Base-by-base conservation (phyloP, 805 yeast genomes). In the Schwanniomyces polymorphus region DNA sequence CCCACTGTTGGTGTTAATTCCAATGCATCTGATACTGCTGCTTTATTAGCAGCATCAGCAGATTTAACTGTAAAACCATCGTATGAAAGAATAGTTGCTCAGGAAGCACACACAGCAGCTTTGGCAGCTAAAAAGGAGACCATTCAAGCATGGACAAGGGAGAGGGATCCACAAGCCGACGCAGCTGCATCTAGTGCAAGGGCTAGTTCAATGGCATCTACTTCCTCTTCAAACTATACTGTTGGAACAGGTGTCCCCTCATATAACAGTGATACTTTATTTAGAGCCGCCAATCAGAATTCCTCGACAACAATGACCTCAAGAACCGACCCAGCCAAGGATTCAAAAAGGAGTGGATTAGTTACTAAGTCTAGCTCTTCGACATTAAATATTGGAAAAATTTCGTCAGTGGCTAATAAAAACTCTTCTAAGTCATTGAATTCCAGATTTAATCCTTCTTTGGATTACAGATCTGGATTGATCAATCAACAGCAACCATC, bases 1-100 rank as follows among this genome's bases (percentile, higher is more conserved):
- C 73, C 73, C 3, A 67, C 75, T 9, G 67, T 82, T 5, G 91
- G 92, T n/a, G 86, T 85, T 27, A 76, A 80, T 50, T 76, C 84
- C 48, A 75, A 80, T 37, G 88, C 91, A 26, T 79, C 88, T 12
- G 90, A 84, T 60, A 80, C 86, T 5, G 92, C 95, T 42, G 94
- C 94, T 1, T 69, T 85, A 45, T 71, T 86, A 51, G 95, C 94
- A 2, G 80, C 88, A 6, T 79, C 83, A 10, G 68, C 86, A 2
- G 87, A 83, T 62, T 72, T 84, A 39, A 75, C 82, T 2, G 80
- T 85, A 33, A 79, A 78, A 51, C 82, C 89, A 11, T 53, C 72
- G 11, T 86, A 85, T 63, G 84, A 81, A 63, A 70, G 91, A 49
- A 63, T 77, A 11, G 78, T 84, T 14, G 74, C 84, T 7, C 69